Evolutionary conservation across 1,284 basidiomycete species (phyloP), one percentile per base, ranked within the genome.

Genomic region (Sporisorium exsertum): DNA sequence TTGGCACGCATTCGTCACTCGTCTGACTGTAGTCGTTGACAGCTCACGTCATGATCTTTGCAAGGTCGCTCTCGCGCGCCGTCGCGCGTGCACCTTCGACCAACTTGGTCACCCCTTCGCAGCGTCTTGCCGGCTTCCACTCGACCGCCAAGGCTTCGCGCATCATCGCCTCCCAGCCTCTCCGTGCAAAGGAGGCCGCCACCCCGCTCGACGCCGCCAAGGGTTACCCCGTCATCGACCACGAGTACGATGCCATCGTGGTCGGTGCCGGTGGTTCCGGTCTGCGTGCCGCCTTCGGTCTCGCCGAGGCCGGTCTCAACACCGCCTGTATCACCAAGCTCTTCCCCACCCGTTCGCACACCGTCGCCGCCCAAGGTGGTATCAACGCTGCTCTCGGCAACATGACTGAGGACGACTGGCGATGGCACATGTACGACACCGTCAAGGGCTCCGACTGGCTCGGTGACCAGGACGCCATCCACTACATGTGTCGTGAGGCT

Each of bases 381-480:
- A 96, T 99, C 87, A 99, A 99, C 88, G 96, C 97, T 83, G 97
- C 97, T 50, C 90, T 99, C 64, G 97, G 96, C 72, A 99, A 99
- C 89, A 84, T 85, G 83, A 85, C 83, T 57, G 81, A 82, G 81
- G 84, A 97, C 85, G 95, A 97, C 87, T 98, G 95, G 96, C 89
- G 97, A 87, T 99, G 97, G 97, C 96, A 99, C 87, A 97, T 98
- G 94, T 95, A 96, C 87, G 95, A 98, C 88, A 99, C 96, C 63
- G 96, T 99, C 78, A 99, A 99, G 89, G 97, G 97, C 77, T 97
- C 95, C 61, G 97, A 99, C 88, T 99, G 96, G 96, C 91, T 99
- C 62, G 97, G 97, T 87, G 97, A 99, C 89, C 97, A 99, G 88
- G 96, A 99, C 86, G 96, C 95, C 64, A 97, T 98, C 83, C 96